Base-by-base conservation (phyloP, 2,329 filamentous ascomycete species). In the Scedosporium apiospermum region DNA sequence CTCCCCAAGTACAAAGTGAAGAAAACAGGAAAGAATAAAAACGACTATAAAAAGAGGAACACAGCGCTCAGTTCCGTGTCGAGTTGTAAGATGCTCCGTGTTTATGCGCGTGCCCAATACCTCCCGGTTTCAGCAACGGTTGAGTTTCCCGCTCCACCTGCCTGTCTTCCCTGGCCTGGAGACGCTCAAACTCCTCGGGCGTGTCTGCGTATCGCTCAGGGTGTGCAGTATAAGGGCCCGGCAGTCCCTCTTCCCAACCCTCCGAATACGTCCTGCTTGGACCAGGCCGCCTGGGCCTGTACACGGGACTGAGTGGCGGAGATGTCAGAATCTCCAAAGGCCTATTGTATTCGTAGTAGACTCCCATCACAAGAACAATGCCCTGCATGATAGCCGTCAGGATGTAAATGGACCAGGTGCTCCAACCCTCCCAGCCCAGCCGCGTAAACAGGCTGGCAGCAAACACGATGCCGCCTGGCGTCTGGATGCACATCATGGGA, bases 401-500 rank as follows among this genome's bases (percentile, higher is more conserved):
- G 55, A 96, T 80, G 71, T 93, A 96, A 14, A 98, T 88, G 9
- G 91, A 87, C 95, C 95, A 99, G 0, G 92, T 91, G 75, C 93
- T 97, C 95, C 95, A 99, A 0, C 93, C 93, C 41, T 83, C 86
- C 69, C 80, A 81, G 0, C 95, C 95, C 21, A 97, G 81, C 57
- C 95, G 84, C 6, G 84, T 85, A 60, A 88, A 91, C 53, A 99
- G 77, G 72, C 92, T 97, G 12, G 83, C 88, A 0, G 93, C 92
- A 76, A 96, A 98, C 6, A 99, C 77, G 68, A 96, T 88, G 64
- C 91, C 92, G 0, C 95, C 95, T 0, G 95, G 95, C 0, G 93
- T 97, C 74, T 99, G 95, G 41, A 99, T 96, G 72, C 90, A 89
- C 93, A 99, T 98, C 89, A 97, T 98, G 4, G 91, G 88, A 63